Evolutionary conservation across 345 rosid species (phyloP), one percentile per base, ranked within the genome.

Genomic region (Moricandia arvensis): DNA sequence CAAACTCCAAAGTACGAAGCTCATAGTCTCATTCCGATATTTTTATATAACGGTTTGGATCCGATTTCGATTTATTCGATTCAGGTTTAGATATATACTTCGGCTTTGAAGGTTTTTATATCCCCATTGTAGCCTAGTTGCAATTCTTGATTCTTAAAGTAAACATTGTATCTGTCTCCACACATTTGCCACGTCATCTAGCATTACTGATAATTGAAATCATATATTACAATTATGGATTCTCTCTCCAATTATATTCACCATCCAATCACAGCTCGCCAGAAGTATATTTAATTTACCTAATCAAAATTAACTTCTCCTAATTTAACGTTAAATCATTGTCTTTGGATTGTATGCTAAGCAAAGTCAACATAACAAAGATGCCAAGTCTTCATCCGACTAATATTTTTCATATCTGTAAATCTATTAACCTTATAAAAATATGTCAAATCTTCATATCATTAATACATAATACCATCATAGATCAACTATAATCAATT

Each of bases 121-220:
- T n/a, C n/a, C n/a, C n/a, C n/a, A n/a, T n/a, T n/a, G n/a, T n/a
- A n/a, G n/a, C n/a, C n/a, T n/a, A n/a, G n/a, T n/a, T n/a, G 68
- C 76, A 66, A 77, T 24, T 58, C 49, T 55, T 58, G 71, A 17
- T 63, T 69, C 29, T 70, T 15, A 75, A 64, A 77, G 67, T 33
- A 21, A 60, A 35, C 76, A 65, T 65, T 72, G 71, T 77, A 71
- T 76, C 72, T 77, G 80, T 77, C 75, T 71, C 45, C 54, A 37
- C 71, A 62, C 57, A 69, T 62, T 63, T 69, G 60, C 64, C 53
- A 76, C 49, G 21, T 55, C 70, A 76, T 62, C 26, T 41, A 41
- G 12, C 49, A 18, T 65, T 37, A 51, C 7, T 49, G 7, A 35
- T 26, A 1, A 4, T 49, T 47, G 26, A 51, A 55, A 3, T 41